Evolutionary conservation across 1,284 basidiomycete species (phyloP).

Genomic region (Trichosporon inkin): DNA sequence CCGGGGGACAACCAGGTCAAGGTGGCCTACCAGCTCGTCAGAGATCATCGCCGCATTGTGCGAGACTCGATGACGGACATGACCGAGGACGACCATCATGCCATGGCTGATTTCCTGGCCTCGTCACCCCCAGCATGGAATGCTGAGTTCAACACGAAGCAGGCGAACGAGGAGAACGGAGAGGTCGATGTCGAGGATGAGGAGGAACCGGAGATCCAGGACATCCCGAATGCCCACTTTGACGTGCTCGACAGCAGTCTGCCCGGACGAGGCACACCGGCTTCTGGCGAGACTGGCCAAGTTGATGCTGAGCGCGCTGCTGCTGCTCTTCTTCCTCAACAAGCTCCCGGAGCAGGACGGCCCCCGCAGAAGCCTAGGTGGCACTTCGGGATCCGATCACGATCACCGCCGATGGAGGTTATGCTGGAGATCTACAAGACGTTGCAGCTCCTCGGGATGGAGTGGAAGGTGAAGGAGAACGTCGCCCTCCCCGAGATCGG

Average conservation of each 20-base stretch:
- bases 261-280: constrained; percentile 51
- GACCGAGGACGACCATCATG: constrained; percentile 46
- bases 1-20: constrained; percentile 93
- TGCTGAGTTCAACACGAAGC: constrained; percentile 41
- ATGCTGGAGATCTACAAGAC: constrained; percentile 98
- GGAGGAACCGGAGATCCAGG: constrained; percentile 54
- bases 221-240: constrained; percentile 60
- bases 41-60: constrained; percentile 83
- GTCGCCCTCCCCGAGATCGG: constrained; percentile 69
- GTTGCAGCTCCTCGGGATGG: constrained; percentile 87
- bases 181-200: constrained; percentile 58
- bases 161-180: constrained; percentile 26
- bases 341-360: constrained; percentile 22
- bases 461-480: constrained; percentile 65
- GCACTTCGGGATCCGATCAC: constrained; percentile 96
- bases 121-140: constrained; percentile 56
- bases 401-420: constrained; percentile 96
- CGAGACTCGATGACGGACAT: constrained; percentile 56
- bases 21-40: constrained; percentile 89
- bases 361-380: constrained; percentile 63
- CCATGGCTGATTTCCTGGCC: constrained; percentile 54
- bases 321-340: constrained; percentile 33
- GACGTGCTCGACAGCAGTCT: constrained; percentile 79
- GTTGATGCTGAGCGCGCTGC: constrained; percentile 45
- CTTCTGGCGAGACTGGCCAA: constrained; percentile 19